Evolutionary conservation across 495 filamentous ascomycete genomes (phyloP), one percentile per base, ranked within the genome.

Genomic region (Hypoxylon cercidicola): DNA sequence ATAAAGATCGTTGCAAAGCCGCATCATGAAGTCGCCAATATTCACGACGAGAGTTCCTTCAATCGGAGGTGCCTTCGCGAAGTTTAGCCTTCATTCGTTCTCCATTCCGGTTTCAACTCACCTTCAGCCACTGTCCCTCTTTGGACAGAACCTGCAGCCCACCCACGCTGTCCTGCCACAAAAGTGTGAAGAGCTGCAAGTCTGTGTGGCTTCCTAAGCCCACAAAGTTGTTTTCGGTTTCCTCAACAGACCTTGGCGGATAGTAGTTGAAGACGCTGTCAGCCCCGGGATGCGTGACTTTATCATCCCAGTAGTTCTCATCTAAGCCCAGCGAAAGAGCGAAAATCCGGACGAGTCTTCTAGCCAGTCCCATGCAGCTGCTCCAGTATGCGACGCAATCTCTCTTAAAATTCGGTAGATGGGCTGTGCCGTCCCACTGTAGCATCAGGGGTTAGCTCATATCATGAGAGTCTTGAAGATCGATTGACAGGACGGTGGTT

Each of bases 11-110:
- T 89, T 90, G 21, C 82, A 86, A 52, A 87, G 78, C 9, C 85
- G 75, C 78, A 85, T 82, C 76, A 89, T 76, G 64, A 87, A 85
- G 65, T 89, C 87, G 0, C 85, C 86, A 49, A 90, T 84, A 68
- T 89, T 89, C 16, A 90, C 85, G 0, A 89, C 86, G 11, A 87
- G 71, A 0, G 85, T 85, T 12, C 84, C 85, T 40, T 80, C 67
- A 18, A 87, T 74, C 0, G 86, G 86, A n/a, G 74, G 69, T 6
- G 74, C 71, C 71, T 73, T 64, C 4, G 15, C 18, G 16, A 51
- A 2, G n/a, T 60, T 59, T 20, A 61, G 40, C 30, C 39, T 63
- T 9, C 21, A 47, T 48, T 37, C 8, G 20, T 40, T 19, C 16
- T 39, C 32, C n/a, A 11, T 34, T 9, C 47, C 7, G 77, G 40